A percentile compares a stretch with the other conserved stretches of the same genome.
Conservation (phyloP, 2,329 filamentous ascomycete genomes). For the Ceratocystiopsis sp. region DNA sequence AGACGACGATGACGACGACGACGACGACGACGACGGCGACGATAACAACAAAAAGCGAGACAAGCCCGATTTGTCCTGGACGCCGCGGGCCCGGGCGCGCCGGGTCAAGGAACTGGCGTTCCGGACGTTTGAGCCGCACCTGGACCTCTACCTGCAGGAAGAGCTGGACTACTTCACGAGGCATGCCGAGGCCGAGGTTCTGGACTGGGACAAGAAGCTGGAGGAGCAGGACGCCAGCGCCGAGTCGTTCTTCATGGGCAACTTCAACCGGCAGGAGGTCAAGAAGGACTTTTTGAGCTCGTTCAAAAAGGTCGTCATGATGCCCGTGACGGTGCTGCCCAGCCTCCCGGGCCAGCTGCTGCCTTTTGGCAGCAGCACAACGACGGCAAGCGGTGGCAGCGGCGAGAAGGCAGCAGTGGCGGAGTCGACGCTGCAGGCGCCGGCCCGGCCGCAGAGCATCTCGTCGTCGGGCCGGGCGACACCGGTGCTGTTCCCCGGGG, state of each 20-base stretch:
- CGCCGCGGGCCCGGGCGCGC: constrained; percentile 3
- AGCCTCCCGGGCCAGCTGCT: constrained; percentile 45
- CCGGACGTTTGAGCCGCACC: constrained; percentile 71
- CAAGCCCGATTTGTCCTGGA: constrained; percentile 4
- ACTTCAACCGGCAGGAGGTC: constrained; percentile 81
- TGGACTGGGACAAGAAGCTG: constrained; percentile 78
- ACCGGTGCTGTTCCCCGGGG: too few species aligned
- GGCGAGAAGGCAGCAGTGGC: not conserved
- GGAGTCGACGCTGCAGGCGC: not conserved
- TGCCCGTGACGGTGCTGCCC: constrained; percentile 83
- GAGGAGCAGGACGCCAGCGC: constrained; percentile 79
- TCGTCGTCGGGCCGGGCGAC: not conserved
- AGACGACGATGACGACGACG: not conserved
- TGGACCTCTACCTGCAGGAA: constrained; percentile 86
- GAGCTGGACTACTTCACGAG: constrained; percentile 75
- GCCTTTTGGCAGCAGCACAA: constrained; percentile 30
- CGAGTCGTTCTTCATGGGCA: constrained; percentile 92
- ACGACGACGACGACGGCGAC: not conserved
- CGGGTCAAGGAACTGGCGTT: constrained; percentile 51
- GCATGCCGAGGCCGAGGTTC: constrained; percentile 60
- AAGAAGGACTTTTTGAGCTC: constrained; percentile 93
- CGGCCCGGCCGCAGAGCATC: not conserved
- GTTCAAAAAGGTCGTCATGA: constrained; percentile 98
- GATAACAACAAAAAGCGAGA: constrained; percentile 1
- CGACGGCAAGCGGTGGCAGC: constrained; percentile 8